Percentiles rank a stretch among this genome's conserved stretches.
phyloP scores from a whole-genome alignment of 257 asterid genomes.

The Parsonsia alboflavescens region DNA sequence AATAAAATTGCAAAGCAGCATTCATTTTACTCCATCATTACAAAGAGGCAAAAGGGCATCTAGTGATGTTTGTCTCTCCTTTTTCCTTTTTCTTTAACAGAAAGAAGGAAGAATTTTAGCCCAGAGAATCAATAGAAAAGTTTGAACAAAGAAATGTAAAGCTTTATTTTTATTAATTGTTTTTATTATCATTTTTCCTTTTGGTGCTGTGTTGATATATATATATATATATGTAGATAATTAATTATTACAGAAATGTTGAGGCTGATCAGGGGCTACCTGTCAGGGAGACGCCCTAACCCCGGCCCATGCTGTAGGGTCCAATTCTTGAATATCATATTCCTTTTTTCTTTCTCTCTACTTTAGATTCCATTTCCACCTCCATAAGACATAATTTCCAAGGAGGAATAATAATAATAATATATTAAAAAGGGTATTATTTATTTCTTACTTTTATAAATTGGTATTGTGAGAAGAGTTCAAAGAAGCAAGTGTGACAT shows the following conservation, averaged over 20 bases:
- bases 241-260: conserved; percentile 21
- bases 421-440: too few relatives aligned
- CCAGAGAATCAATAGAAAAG: conserved; percentile 1
- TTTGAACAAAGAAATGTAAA: neutral
- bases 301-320: conserved; percentile 9
- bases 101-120: conserved; percentile 6
- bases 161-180: neutral
- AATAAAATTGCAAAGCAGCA: neutral
- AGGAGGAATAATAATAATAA: neutral
- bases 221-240: too few relatives aligned
- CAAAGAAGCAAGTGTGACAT: conserved; percentile 5
- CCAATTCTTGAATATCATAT: conserved; percentile 1
- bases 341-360: neutral
- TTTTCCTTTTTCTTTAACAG: neutral
- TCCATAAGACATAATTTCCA: conserved; percentile 16
- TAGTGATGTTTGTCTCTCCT: conserved; percentile 18
- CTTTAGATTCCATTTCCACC: conserved; percentile 18
- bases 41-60: conserved; percentile 18
- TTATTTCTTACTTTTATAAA: neutral
- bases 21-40: conserved; percentile 16
- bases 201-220: too few relatives aligned
- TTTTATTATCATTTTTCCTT: neutral
- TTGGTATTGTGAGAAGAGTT: neutral
- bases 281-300: conserved; percentile 26
- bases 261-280: conserved; percentile 20